Base-by-base conservation (phyloP, 495 filamentous ascomycete species). In the Penicillium diatomitis region DNA sequence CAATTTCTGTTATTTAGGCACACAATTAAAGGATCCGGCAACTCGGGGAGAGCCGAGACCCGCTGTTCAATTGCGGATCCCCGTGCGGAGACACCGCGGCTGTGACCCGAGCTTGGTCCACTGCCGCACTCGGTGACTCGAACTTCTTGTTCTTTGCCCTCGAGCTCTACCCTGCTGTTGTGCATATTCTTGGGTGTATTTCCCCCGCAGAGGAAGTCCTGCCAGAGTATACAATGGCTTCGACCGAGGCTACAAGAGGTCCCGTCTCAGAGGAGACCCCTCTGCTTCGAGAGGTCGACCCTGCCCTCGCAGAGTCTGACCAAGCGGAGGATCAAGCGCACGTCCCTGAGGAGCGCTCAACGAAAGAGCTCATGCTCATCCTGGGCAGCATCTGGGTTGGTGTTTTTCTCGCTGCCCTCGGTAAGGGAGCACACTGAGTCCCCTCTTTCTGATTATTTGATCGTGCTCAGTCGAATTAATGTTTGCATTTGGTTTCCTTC, bases 331-430 rank as follows among this genome's bases (percentile, higher is more conserved):
- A 52, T 8, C 52, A 61, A 30, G 56, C 53, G 38, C 65, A 64
- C 1, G 36, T 65, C 34, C 48, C 54, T 29, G 54, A 69, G 41
- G 73, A 77, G 49, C 62, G 62, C 40, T 70, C 56, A 31, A 74
- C 70, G 3, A 68, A 60, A 20, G 60, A 74, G 50, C 46, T 77
- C 44, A 56, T 75, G 9, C 11, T 74, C 9, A 66, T 76, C 32
- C 55, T 78, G 44, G 54, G 64, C 4, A 71, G 69, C 53, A 68
- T 84, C 33, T 90, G 85, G 79, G 56, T 90, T 3, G 87, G 89
- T 29, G 87, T 90, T 4, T 94, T 95, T 58, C 76, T 95, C 2
- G 85, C 86, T 35, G 88, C 90, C 9, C 64, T 92, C 7, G 79
- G 75, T 80, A 67, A 47, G 61, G 32, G 2, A 10, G 3, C 30